Conservation (phyloP, 2,329 filamentous ascomycete genomes). For the Domatiomyces globalis region DNA sequence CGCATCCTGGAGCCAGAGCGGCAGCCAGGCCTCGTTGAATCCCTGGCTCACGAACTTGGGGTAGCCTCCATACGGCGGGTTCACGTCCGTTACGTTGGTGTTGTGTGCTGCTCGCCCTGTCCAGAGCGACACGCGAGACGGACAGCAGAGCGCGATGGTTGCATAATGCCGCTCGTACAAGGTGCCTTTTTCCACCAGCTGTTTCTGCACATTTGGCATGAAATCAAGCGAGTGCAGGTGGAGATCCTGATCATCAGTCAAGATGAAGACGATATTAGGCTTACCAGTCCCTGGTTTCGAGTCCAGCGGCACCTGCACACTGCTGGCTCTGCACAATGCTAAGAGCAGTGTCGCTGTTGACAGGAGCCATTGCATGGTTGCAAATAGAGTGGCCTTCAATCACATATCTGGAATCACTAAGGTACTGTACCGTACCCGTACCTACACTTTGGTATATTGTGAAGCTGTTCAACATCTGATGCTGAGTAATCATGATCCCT, state of each 20-base stretch:
- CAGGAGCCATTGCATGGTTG: no score
- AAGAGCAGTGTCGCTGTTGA: background rate
- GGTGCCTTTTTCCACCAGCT: slow-evolving; percentile 45
- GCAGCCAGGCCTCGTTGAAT: slow-evolving; percentile 37
- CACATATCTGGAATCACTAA: no score
- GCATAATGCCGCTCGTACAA: slow-evolving; percentile 50
- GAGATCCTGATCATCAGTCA: slow-evolving; percentile 54
- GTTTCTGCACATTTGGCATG: slow-evolving; percentile 42
- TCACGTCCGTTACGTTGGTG: slow-evolving; percentile 51
- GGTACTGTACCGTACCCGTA: no score
- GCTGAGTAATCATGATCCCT: no score
- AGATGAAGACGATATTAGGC: slow-evolving; percentile 51
- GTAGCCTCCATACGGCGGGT: slow-evolving; percentile 30
- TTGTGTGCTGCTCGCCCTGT: slow-evolving; percentile 56
- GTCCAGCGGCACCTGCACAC: background rate
- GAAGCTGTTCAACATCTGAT: no score
- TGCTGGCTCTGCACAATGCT: background rate
- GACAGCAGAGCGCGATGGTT: slow-evolving; percentile 54
- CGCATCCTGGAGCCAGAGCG: slow-evolving; percentile 37
- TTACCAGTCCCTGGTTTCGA: background rate
- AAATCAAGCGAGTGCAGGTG: slow-evolving; percentile 47
- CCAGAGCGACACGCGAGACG: slow-evolving; percentile 49
- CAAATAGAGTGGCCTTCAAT: no score
- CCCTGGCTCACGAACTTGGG: slow-evolving; percentile 39
- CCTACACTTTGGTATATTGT: no score